Evolutionary conservation across 169 alveolate genomes (phyloP).

Genomic region (Cryptosporidium andersoni): DNA sequence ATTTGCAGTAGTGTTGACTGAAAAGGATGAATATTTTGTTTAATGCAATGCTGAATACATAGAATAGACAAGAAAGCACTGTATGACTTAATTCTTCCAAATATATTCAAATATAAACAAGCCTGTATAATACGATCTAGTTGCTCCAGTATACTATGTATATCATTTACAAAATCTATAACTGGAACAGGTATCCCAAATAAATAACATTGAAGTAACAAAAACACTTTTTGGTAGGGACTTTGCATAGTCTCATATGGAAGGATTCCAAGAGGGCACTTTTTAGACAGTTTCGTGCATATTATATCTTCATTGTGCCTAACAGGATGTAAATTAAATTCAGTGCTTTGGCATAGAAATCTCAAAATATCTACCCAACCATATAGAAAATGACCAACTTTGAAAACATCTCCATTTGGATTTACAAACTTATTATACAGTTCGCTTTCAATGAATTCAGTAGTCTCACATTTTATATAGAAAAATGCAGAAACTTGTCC

Average conservation of each 20-base stretch:
- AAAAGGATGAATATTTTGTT: constrained; percentile 73
- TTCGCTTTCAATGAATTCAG: constrained; percentile 46
- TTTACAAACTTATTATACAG: constrained; percentile 12
- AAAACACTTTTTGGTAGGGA: constrained; percentile 89
- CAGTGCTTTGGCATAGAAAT: constrained; percentile 86
- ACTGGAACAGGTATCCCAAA: constrained; percentile 81
- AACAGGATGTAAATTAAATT: constrained; percentile 90
- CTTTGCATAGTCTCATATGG: constrained; percentile 84
- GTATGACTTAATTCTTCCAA: constrained; percentile 58
- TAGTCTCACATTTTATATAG: constrained; percentile 74
- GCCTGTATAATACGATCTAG: constrained; percentile 85
- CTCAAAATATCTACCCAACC: constrained; percentile 73
- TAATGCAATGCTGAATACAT: constrained; percentile 68
- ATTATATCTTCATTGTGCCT: constrained; percentile 94
- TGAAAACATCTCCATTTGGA: constrained; percentile 68
- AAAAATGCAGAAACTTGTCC: constrained; percentile 77
- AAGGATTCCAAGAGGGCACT: constrained; percentile 86
- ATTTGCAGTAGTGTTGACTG: constrained; percentile 26
- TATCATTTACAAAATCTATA: constrained; percentile 87
- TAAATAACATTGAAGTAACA: constrained; percentile 85
- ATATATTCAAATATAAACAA: constrained; percentile 78
- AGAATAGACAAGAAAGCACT: constrained; percentile 70
- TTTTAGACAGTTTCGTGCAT: constrained; percentile 86
- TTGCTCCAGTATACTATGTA: constrained; percentile 85
- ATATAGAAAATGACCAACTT: background rate